A percentile compares a stretch with the other conserved stretches of the same genome.
Evolutionary conservation across 805 yeast species (phyloP).

Genomic region (Saccharomycopsis malanga): DNA sequence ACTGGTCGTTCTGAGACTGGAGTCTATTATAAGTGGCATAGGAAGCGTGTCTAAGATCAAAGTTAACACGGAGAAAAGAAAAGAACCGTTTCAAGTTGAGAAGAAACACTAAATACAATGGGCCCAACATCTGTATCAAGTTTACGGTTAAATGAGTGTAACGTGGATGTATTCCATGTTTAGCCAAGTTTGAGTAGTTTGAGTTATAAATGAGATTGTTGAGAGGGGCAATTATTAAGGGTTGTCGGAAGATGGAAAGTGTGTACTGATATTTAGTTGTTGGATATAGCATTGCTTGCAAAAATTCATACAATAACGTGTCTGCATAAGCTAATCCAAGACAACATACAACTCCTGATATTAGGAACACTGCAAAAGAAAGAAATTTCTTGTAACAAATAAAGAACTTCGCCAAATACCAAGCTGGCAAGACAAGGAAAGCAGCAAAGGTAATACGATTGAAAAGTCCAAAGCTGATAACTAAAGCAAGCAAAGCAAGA

Average conservation of each 20-base stretch:
- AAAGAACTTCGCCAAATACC: constrained; percentile 40
- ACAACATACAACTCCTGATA: constrained; percentile 34
- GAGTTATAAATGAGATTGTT: constrained; percentile 74
- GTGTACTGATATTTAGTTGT: not conserved
- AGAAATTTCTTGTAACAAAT: constrained; percentile 29
- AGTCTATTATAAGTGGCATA: not conserved
- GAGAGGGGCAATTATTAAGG: constrained; percentile 58
- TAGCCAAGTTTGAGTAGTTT: constrained; percentile 46
- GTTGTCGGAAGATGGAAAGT: constrained; percentile 4
- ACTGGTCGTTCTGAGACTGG: not conserved
- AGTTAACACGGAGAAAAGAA: constrained; percentile 1
- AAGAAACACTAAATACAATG: constrained; percentile 33
- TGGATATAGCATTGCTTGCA: not conserved
- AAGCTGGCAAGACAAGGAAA: constrained; percentile 60
- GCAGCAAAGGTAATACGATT: constrained; percentile 80
- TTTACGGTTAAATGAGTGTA: constrained; percentile 71
- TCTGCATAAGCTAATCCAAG: constrained; percentile 43
- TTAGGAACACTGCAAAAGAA: constrained; percentile 24
- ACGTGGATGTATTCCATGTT: constrained; percentile 79
- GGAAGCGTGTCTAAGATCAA: not conserved
- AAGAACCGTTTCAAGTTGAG: constrained; percentile 15
- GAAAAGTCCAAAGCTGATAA: constrained; percentile 64
- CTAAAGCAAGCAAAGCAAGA: constrained; percentile 35
- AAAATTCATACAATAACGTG: constrained; percentile 31
- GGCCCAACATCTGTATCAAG: constrained; percentile 78